Evolutionary conservation across 768 basidiomycete species (phyloP).

Genomic region (Fibroporia radiculosa): DNA sequence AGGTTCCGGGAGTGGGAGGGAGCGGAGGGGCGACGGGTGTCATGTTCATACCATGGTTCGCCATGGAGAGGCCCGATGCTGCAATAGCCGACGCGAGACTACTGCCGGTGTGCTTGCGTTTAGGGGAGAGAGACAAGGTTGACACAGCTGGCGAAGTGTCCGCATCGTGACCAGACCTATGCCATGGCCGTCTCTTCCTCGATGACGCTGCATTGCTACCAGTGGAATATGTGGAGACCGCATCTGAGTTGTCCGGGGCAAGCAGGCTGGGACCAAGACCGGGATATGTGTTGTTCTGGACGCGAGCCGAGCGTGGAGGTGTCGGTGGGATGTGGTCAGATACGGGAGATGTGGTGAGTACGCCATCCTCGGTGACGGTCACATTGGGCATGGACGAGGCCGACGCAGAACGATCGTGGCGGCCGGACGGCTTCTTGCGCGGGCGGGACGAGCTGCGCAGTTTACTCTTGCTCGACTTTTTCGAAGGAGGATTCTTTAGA

Average conservation of each 20-base stretch:
- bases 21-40: constrained; percentile 26
- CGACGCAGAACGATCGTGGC: constrained; percentile 3
- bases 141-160: neutral
- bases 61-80: constrained; percentile 60
- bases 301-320: neutral
- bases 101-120: constrained; percentile 31
- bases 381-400: constrained; percentile 1
- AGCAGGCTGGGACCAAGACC: constrained; percentile 10
- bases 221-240: neutral
- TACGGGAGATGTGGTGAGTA: neutral
- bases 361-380: constrained; percentile 2
- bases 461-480: constrained; percentile 14
- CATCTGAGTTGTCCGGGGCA: constrained; percentile 8
- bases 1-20: constrained; percentile 8
- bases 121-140: constrained; percentile 20
- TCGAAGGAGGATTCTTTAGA: constrained; percentile 2
- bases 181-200: neutral
- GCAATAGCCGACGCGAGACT: constrained; percentile 61
- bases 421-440: neutral
- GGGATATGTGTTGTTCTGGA: neutral
- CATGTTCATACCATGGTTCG: constrained; percentile 42
- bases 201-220: neutral
- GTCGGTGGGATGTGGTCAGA: neutral
- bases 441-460: constrained; percentile 1
- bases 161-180: neutral